phyloP scores from a whole-genome alignment of 495 filamentous ascomycete genomes.

The Penicillium cataractarum region DNA sequence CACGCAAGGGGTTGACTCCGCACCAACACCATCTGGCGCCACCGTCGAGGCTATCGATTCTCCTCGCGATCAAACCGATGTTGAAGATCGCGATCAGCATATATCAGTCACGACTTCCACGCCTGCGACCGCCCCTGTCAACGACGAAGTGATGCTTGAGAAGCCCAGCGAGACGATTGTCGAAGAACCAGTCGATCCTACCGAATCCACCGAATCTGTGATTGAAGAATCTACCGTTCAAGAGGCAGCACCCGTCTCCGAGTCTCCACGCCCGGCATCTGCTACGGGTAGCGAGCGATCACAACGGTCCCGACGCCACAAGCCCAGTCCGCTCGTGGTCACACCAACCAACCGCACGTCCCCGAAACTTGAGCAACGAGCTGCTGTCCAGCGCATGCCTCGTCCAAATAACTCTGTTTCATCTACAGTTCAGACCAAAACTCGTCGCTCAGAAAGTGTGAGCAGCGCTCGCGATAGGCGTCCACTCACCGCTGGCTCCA shows the following conservation, averaged over 20 bases:
- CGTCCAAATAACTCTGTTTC: slow-evolving; percentile 39
- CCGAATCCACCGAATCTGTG: not conserved
- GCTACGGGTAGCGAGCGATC: slow-evolving; percentile 42
- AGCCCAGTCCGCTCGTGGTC: slow-evolving; percentile 33
- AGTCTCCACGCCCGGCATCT: slow-evolving; percentile 29
- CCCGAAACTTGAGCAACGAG: slow-evolving; percentile 43
- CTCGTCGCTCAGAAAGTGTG: slow-evolving; percentile 47
- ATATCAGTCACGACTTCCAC: slow-evolving; percentile 22
- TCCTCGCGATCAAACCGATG: slow-evolving; percentile 22
- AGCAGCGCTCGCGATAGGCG: slow-evolving; percentile 53
- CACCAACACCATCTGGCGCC: slow-evolving; percentile 26
- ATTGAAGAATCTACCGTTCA: slow-evolving; percentile 1
- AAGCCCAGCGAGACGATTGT: slow-evolving; percentile 6
- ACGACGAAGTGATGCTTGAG: slow-evolving; percentile 15
- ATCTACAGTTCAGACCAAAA: slow-evolving; percentile 33
- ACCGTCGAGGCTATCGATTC: slow-evolving; percentile 32
- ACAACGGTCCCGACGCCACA: slow-evolving; percentile 33
- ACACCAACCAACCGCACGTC: slow-evolving; percentile 29
- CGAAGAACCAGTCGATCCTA: not conserved
- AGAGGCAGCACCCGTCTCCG: slow-evolving; percentile 7
- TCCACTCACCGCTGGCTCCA: slow-evolving; percentile 57
- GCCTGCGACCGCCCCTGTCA: slow-evolving; percentile 5
- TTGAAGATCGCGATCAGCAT: slow-evolving; percentile 27
- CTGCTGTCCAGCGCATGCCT: slow-evolving; percentile 54
- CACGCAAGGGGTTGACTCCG: slow-evolving; percentile 40